Conservation (phyloP, 2,329 filamentous ascomycete species). For the Pseudopithomyces maydicus region DNA sequence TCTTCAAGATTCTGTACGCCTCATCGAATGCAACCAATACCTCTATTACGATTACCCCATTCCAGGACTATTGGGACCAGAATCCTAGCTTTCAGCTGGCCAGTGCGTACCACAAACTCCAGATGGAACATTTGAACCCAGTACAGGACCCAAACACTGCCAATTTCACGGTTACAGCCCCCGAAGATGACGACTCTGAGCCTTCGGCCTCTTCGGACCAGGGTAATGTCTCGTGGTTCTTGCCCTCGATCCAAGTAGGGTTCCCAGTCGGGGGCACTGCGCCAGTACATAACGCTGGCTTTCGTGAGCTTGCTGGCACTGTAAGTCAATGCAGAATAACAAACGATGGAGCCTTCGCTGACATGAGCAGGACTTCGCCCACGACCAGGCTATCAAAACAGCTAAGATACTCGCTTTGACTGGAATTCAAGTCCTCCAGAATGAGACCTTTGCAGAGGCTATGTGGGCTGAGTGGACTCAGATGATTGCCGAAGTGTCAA, state of each 20-base stretch:
- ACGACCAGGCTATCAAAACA: slow-evolving; percentile 11
- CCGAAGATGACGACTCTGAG: slow-evolving; percentile 1
- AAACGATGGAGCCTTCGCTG: neutral
- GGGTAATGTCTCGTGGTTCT: slow-evolving; percentile 16
- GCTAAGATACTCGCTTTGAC: slow-evolving; percentile 16
- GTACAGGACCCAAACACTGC: neutral
- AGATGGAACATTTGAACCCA: slow-evolving; percentile 2
- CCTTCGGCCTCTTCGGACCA: slow-evolving; percentile 9
- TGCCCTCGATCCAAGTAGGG: slow-evolving; percentile 12
- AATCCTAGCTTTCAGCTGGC: slow-evolving; percentile 4
- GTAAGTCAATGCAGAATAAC: neutral
- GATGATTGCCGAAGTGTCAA: slow-evolving; percentile 9
- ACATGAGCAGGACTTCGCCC: slow-evolving; percentile 7
- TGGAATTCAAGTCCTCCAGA: slow-evolving; percentile 10
- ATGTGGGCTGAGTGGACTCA: slow-evolving; percentile 14
- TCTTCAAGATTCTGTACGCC: slow-evolving; percentile 5
- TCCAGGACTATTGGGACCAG: slow-evolving; percentile 10
- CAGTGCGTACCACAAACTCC: slow-evolving; percentile 2
- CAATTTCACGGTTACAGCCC: slow-evolving; percentile 4
- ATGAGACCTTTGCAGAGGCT: slow-evolving; percentile 9
- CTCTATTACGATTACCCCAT: slow-evolving; percentile 2
- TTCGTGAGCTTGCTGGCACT: slow-evolving; percentile 9
- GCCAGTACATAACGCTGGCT: slow-evolving; percentile 9
- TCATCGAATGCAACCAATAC: slow-evolving; percentile 6
- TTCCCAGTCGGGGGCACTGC: slow-evolving; percentile 8